Evolutionary conservation across 2,329 filamentous ascomycete species (phyloP).

Genomic region (Incumbomyces delicatus): DNA sequence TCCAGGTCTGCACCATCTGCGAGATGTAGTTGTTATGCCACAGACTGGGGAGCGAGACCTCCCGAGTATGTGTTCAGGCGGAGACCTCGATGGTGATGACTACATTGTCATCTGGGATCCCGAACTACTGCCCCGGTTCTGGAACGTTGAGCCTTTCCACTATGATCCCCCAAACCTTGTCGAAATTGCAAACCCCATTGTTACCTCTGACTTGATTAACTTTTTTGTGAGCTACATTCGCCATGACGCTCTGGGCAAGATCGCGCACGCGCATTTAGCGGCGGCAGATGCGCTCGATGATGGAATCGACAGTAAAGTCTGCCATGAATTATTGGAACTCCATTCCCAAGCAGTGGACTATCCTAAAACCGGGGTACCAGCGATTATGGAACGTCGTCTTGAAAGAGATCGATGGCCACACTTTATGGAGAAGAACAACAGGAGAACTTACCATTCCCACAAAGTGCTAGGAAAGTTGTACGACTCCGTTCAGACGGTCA

Average conservation of each 20-base stretch:
- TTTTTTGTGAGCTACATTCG: constrained; percentile 94
- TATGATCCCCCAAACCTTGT: constrained; percentile 53
- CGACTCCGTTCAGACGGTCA: constrained; percentile 58
- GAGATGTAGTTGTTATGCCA: constrained; percentile 80
- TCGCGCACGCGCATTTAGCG: constrained; percentile 74
- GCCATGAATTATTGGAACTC: constrained; percentile 64
- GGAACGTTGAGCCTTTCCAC: constrained; percentile 70
- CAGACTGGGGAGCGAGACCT: constrained; percentile 73
- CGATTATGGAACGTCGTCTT: constrained; percentile 53
- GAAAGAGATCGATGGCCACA: constrained; percentile 64
- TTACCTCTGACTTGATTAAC: constrained; percentile 60
- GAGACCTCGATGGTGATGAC: constrained; percentile 91
- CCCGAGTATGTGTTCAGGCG: constrained; percentile 89
- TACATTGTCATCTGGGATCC: constrained; percentile 90
- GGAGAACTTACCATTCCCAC: constrained; percentile 51
- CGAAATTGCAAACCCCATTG: constrained; percentile 53
- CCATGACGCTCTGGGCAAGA: constrained; percentile 68
- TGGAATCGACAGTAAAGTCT: constrained; percentile 60
- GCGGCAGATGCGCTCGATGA: constrained; percentile 54
- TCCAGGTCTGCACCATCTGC: constrained; percentile 62
- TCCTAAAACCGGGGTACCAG: constrained; percentile 75
- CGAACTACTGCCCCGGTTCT: constrained; percentile 57
- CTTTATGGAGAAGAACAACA: constrained; percentile 66
- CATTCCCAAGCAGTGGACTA: constrained; percentile 94
- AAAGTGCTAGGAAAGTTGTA: constrained; percentile 75